phyloP scores from a whole-genome alignment of 2,329 filamentous ascomycete species.

The Ploettnerulaceae sp. region DNA sequence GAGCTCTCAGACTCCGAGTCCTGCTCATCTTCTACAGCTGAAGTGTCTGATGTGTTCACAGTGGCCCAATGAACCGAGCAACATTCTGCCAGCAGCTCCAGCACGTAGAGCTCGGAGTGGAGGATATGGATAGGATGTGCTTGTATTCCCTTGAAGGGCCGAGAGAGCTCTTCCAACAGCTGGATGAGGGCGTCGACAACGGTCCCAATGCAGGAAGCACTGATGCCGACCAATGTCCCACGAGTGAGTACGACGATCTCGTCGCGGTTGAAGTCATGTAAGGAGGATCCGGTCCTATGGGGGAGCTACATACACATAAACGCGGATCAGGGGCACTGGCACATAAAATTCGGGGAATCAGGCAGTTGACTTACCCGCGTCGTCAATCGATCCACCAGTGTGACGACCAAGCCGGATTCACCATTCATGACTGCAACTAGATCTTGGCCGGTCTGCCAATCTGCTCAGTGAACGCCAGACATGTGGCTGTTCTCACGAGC shows the following conservation, averaged over 20 bases:
- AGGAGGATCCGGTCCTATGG: slow-evolving; percentile 55
- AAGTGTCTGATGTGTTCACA: slow-evolving; percentile 32
- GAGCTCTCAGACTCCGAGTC: slow-evolving; percentile 25
- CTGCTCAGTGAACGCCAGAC: slow-evolving; percentile 23
- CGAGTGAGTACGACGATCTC: slow-evolving; percentile 57
- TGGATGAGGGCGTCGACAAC: slow-evolving; percentile 54
- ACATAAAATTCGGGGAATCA: slow-evolving; percentile 5
- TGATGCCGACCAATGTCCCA: slow-evolving; percentile 56
- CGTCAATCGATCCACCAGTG: slow-evolving; percentile 57
- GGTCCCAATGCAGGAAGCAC: slow-evolving; percentile 46
- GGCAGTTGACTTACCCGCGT: slow-evolving; percentile 46
- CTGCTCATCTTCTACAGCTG: slow-evolving; percentile 19
- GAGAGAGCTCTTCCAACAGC: slow-evolving; percentile 54
- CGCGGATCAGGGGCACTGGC: slow-evolving; percentile 8
- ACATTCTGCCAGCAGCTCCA: slow-evolving; percentile 60
- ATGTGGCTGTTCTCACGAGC: slow-evolving; percentile 21
- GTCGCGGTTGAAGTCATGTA: slow-evolving; percentile 54
- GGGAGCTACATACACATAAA: slow-evolving; percentile 45
- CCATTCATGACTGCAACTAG: slow-evolving; percentile 46
- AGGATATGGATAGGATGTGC: slow-evolving; percentile 56
- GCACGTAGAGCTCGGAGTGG: slow-evolving; percentile 59
- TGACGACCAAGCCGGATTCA: slow-evolving; percentile 55
- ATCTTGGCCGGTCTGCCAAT: slow-evolving; percentile 25
- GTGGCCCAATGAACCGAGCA: slow-evolving; percentile 56
- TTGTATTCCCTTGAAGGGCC: slow-evolving; percentile 47